Evolutionary conservation across 1,284 basidiomycete genomes (phyloP).

Genomic region (Boletellus deceptivus): DNA sequence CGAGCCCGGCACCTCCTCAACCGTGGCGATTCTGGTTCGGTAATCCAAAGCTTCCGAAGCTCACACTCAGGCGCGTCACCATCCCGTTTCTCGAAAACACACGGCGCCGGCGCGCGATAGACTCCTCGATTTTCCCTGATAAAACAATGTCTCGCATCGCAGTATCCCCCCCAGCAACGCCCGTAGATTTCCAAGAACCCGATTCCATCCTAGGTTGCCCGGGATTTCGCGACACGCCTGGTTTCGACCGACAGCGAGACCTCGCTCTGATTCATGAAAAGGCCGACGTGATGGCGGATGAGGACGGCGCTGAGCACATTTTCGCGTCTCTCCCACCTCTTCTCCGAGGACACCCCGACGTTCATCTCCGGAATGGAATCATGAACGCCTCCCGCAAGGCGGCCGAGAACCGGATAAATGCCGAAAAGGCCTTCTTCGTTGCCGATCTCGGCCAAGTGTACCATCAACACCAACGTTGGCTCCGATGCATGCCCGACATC

Average conservation of each 20-base stretch:
- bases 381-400: conserved; percentile 57
- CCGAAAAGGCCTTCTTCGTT: conserved; percentile 95
- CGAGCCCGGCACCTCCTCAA: conserved; percentile 59
- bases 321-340: conserved; percentile 68
- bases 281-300: conserved; percentile 25
- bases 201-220: conserved; percentile 25
- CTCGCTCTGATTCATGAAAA: conserved; percentile 30
- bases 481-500: conserved; percentile 75
- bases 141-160: conserved; percentile 60
- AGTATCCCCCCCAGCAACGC: conserved; percentile 47
- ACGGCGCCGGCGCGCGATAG: conserved; percentile 28
- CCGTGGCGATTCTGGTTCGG: conserved; percentile 74
- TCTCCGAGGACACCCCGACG: conserved; percentile 61
- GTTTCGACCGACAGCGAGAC: conserved; percentile 29
- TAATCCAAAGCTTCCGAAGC: conserved; percentile 43
- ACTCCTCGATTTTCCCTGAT: conserved; percentile 18
- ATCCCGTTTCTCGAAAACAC: conserved; percentile 21
- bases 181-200: conserved; percentile 42
- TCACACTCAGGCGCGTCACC: conserved; percentile 24
- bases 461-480: conserved; percentile 86
- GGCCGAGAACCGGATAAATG: conserved; percentile 58
- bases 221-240: conserved; percentile 32
- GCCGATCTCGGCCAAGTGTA: conserved; percentile 91
- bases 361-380: conserved; percentile 72
- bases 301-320: conserved; percentile 37